Base-by-base conservation (phyloP, 2,329 filamentous ascomycete species). In the Tetracladium maxilliforme region DNA sequence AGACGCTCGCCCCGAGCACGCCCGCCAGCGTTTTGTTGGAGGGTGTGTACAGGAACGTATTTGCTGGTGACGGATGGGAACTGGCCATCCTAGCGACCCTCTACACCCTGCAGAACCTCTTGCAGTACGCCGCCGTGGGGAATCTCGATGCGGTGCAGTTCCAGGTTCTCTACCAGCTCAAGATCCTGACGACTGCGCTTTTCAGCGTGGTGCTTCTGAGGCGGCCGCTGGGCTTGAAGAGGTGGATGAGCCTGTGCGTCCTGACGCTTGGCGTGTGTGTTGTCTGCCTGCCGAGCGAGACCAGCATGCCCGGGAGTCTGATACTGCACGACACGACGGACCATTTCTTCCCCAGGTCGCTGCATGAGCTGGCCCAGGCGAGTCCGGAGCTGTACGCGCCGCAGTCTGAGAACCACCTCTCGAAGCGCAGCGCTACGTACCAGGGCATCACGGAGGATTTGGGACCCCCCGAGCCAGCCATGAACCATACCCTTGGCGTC, bases 131-230 rank as follows among this genome's bases (percentile, higher is more conserved):
- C 26, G 87, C 83, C 2, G 71, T 94, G 8, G 83, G 81, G 32
- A 94, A 95, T 38, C 51, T 95, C 39, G 83, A 92, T 41, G 80
- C 87, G 1, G 83, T 90, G 5, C 84, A 87, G 27, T 95, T 94
- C 45, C 86, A 94, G 49, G 75, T 93, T 30, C 70, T 90, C 14
- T 92, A 90, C 47, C 87, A 98, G 52, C 61, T 95, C 30, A 94
- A 94, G 67, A 90, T 95, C 34, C 66, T 94, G 33, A 82, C 81
- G 3, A 90, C 83, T 0, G 86, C 90, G 3, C 50, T 94, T 16
- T 92, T 93, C 50, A 90, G 80, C 34, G 75, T 92, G 19, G 51
- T 71, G 4, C 63, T 95, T 44, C 61, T 95, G 11, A 70, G 74
- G 13, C 66, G 78, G 30, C 64, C 65, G 6, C 58, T 94, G 14